Evolutionary conservation across 257 asterid species (phyloP), one percentile per base, ranked within the genome.

Genomic region (Plantago major): DNA sequence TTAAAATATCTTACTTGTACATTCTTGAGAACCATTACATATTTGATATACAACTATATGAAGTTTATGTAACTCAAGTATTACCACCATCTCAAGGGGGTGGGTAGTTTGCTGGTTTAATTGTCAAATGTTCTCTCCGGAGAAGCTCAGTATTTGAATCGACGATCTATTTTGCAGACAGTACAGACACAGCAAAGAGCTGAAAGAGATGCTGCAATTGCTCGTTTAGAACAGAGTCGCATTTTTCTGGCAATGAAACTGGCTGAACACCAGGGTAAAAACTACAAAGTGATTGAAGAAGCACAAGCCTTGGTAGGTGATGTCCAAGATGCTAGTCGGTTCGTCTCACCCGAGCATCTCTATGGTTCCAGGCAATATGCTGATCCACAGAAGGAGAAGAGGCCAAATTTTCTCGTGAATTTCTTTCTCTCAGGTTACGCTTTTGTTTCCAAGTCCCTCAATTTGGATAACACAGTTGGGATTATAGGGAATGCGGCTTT

Each of bases 241-340:
- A 71, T 89, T 42, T 69, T 87, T 69, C 95, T 93, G 64, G 96
- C 97, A 43, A 79, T 87, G 95, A 79, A 94, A 75, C 78, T 93
- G 84, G 96, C 96, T n/a, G 97, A 87, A 58, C 97, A 93, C 73
- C 96, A 82, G 55, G 99, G 97, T 9, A 81, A 85, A 83, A 87
- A 82, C 55, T 87, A 80, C 81, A 82, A 87, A 74, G 95, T 93
- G 79, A 89, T 93, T 9, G 94, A 93, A 66, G 97, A 93, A 74
- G 97, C 99, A 57, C 88, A 71, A 42, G 94, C 89, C 56, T 84
- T 89, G 73, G 91, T 89, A 33, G 95, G 92, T 58, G 93, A 85
- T 66, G 97, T 89, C 15, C 68, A 71, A 52, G 86, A 85, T 59
- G 87, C 88, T 16, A 69, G 84, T 53, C 84, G 69, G 15, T 78